A percentile compares a stretch with the other conserved stretches of the same genome.
Conservation (phyloP, 1,284 basidiomycete species). For the Trametes pubescens region DNA sequence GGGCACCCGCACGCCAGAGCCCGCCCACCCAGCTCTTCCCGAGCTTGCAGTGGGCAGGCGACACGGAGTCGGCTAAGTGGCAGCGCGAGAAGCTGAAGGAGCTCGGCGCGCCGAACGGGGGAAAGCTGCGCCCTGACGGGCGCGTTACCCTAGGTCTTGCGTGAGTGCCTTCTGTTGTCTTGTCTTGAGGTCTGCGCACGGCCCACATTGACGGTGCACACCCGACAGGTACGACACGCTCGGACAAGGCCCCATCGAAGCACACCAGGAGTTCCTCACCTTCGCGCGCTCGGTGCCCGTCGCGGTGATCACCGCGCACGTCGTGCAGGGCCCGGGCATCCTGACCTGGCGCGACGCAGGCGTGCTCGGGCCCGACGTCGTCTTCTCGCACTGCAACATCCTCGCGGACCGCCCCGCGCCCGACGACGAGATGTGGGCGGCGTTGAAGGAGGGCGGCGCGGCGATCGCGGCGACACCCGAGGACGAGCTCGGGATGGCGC, state of each 20-base stretch:
- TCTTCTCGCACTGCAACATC: constrained; percentile 47
- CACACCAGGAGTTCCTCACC: constrained; percentile 36
- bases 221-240: constrained; percentile 38
- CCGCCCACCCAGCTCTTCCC: constrained; percentile 39
- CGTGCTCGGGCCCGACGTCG: constrained; percentile 42
- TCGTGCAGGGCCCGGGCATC: constrained; percentile 41
- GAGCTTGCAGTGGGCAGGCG: constrained; percentile 37
- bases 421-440: constrained; percentile 44
- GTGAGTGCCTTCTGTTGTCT: constrained; percentile 25
- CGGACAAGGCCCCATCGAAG: constrained; percentile 27
- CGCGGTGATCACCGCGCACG: constrained; percentile 41
- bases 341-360: constrained; percentile 38
- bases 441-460: constrained; percentile 40
- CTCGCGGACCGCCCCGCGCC: constrained; percentile 38
- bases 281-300: constrained; percentile 38
- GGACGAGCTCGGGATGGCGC: constrained; percentile 47
- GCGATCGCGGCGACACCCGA: constrained; percentile 44
- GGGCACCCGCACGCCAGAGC: constrained; percentile 42
- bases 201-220: not conserved
- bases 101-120: constrained; percentile 39
- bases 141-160: constrained; percentile 47
- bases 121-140: constrained; percentile 40
- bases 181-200: not conserved
- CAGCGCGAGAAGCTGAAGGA: constrained; percentile 41
- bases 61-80: constrained; percentile 39